phyloP scores from a whole-genome alignment of 2,329 filamentous ascomycete species.

The Pyrenophora seminiperda region DNA sequence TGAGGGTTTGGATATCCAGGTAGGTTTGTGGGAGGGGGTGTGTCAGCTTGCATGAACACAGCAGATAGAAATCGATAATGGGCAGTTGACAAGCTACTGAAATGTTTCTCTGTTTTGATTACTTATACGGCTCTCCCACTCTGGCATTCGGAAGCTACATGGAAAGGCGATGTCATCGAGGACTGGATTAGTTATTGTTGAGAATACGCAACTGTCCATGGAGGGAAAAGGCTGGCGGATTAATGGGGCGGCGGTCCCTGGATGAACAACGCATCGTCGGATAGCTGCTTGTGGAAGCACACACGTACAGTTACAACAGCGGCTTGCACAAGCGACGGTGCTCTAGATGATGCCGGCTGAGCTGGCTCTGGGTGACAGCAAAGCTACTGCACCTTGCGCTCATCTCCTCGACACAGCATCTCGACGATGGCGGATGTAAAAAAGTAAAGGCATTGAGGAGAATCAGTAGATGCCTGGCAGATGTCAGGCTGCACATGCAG shows the following conservation, averaged over 20 bases:
- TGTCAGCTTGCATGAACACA: background rate
- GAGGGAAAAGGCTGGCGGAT: background rate
- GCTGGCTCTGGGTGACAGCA: constrained; percentile 14
- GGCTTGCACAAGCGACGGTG: constrained; percentile 21
- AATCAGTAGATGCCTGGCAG: background rate
- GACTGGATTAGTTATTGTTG: background rate
- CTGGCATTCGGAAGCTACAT: too few species aligned
- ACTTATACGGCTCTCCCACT: too few species aligned
- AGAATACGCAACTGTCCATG: background rate
- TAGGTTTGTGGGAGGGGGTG: too few species aligned
- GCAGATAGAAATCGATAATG: background rate
- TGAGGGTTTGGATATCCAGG: background rate
- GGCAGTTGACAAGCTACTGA: too few species aligned
- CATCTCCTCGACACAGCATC: constrained; percentile 21
- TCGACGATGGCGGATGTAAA: constrained; percentile 2
- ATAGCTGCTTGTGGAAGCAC: constrained; percentile 21
- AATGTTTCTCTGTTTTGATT: too few species aligned
- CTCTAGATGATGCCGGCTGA: constrained; percentile 16
- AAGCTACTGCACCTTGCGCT: constrained; percentile 27
- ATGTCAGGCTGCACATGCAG: constrained; percentile 7
- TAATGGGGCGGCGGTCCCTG: background rate
- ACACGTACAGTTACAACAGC: constrained; percentile 26
- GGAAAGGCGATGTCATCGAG: background rate
- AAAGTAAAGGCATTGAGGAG: background rate
- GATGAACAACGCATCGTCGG: constrained; percentile 22